Evolutionary conservation across 176 grass and related monocot species (phyloP).

Genomic region (Carex pumila): DNA sequence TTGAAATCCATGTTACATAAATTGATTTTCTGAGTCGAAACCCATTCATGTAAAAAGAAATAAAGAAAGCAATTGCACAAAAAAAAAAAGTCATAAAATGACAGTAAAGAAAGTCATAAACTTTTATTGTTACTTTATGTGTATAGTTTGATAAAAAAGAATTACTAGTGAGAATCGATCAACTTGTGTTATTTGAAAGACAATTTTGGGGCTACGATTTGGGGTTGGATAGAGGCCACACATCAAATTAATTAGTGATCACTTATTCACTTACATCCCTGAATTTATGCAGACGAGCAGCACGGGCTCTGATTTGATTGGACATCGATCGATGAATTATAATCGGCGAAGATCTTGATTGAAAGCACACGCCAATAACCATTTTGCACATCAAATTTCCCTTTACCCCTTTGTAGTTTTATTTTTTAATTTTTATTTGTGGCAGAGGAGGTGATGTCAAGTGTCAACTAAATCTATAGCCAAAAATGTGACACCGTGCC

Average conservation of each 20-base stretch:
- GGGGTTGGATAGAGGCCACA: neutral
- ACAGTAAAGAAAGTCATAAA: too few species aligned
- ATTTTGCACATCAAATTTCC: neutral
- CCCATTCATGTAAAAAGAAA: too few species aligned
- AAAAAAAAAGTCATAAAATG: too few species aligned
- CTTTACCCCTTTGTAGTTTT: neutral
- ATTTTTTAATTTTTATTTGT: neutral
- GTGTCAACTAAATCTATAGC: neutral
- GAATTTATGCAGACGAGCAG: neutral
- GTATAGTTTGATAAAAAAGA: too few species aligned
- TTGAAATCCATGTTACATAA: too few species aligned
- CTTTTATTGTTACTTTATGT: too few species aligned
- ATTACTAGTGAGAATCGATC: too few species aligned
- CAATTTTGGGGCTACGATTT: neutral
- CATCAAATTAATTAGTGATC: neutral
- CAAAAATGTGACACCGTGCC: neutral
- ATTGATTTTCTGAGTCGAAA: too few species aligned
- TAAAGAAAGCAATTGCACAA: too few species aligned
- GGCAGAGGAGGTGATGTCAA: neutral
- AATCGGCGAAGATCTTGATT: neutral
- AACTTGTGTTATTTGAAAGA: neutral
- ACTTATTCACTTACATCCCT: too few species aligned
- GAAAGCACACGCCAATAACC: neutral
- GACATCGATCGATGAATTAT: neutral
- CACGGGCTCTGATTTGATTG: neutral